Base-by-base conservation (phyloP, 192 early-diverging fungal species). In the Jimgerdemannia lactiflua region DNA sequence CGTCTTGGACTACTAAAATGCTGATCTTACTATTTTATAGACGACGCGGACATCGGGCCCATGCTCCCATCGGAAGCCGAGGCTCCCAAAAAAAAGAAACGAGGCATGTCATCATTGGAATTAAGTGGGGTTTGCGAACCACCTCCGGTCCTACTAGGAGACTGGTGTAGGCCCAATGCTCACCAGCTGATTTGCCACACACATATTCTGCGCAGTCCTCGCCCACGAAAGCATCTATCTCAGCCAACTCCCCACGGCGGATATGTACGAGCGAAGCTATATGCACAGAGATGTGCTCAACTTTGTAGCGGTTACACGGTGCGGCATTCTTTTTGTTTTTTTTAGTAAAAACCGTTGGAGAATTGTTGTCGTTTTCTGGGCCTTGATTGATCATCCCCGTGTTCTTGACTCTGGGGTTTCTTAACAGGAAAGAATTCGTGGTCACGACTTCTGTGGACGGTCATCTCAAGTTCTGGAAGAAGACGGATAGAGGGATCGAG, bases 401-500 rank as follows among this genome's bases (percentile, higher is more conserved):
- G 29, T 29, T 59, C 8, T 59, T 59, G 67, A 20, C 7, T 68
- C 9, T 68, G 19, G 6, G 67, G 9, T 68, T 41, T 14, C 67
- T 9, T 68, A 39, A 20, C 72, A 92, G 91, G 74, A 95, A 91
- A 4, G 96, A 97, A 72, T 99, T 98, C 82, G 81, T 99, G 42
- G 89, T 99, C 63, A 99, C 98, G 3, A 93, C 95, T 1, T 98
- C 97, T 0, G 85, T 92, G 0, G 96, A 99, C 82, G 98, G 98
- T 2, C 97, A 97, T 75, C 89, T 99, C 14, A 99, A 99, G 82
- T 99, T 98, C 71, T 99, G 98, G 98, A 98, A 99, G 80, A 98
- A 98, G 85, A 90, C 93, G 19, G 88, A 85, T 4, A 85, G 85
- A 49, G 98, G 97, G 11, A 93, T 99, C 64, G 98, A 99, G 82